Evolutionary conservation across 495 filamentous ascomycete species (phyloP).

Genomic region (Aspergillus sclerotiicarbonarius): DNA sequence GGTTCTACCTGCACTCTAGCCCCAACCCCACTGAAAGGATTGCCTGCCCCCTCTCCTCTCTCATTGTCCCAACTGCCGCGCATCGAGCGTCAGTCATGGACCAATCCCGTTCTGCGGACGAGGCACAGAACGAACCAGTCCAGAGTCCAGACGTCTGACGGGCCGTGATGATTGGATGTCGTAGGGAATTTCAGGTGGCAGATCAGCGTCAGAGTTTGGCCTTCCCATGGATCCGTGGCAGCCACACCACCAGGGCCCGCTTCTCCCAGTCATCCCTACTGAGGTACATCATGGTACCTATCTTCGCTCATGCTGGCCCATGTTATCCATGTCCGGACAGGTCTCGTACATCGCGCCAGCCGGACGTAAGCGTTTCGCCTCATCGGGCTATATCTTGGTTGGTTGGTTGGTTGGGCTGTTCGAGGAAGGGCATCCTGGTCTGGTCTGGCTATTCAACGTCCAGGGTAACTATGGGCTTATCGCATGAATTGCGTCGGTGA

Average conservation of each 20-base stretch:
- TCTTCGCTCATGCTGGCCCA: neutral
- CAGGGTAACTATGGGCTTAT: constrained; percentile 13
- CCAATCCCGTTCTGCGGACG: constrained; percentile 15
- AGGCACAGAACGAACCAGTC: constrained; percentile 6
- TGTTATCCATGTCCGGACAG: neutral
- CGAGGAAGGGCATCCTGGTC: constrained; percentile 14
- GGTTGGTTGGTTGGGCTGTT: constrained; percentile 6
- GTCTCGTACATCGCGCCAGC: neutral
- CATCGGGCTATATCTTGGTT: constrained; percentile 11
- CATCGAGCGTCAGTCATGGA: constrained; percentile 7
- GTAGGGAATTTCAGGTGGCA: constrained; percentile 15
- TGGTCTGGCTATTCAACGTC: constrained; percentile 5
- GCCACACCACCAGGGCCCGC: constrained; percentile 15
- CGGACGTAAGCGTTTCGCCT: constrained; percentile 6
- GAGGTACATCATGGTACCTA: constrained; percentile 1
- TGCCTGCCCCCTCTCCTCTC: neutral
- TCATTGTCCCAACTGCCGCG: constrained; percentile 4
- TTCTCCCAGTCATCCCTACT: constrained; percentile 4
- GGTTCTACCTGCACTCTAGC: constrained; percentile 1
- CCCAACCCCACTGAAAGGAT: neutral
- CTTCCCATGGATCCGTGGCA: constrained; percentile 22
- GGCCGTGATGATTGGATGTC: constrained; percentile 17
- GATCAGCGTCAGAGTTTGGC: constrained; percentile 21
- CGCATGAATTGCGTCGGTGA: neutral
- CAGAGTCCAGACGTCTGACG: constrained; percentile 7